These are phyloP conservation scores for Russula ochroleuca DNA, from an alignment of 768 basidiomycete species.

Conservation along the genomic window DNA sequence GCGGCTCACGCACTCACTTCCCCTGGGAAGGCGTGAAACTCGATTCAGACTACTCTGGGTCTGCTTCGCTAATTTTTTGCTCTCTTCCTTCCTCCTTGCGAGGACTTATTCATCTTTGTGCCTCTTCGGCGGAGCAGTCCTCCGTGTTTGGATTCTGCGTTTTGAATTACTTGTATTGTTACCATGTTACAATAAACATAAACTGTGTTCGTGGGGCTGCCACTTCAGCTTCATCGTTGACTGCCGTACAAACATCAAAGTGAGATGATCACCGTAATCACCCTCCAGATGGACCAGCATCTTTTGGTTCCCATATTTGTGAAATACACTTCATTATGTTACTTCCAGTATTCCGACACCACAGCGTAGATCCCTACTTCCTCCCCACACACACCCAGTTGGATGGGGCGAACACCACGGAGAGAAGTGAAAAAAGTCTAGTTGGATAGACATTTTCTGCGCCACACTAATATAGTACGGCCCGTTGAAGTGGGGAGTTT, in stretches of 20 bases:
- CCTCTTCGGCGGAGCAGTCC: neutral
- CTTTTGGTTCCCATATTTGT: neutral
- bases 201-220: neutral
- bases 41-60: constrained; percentile 71
- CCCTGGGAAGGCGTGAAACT: constrained; percentile 40
- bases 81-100: constrained; percentile 32
- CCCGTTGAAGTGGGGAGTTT: neutral
- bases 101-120: constrained; percentile 6
- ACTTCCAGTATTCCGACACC: neutral
- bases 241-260: neutral
- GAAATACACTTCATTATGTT: neutral
- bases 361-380: no score
- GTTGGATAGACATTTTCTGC: constrained; percentile 25
- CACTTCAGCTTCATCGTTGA: neutral
- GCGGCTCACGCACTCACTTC: constrained; percentile 44
- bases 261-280: neutral
- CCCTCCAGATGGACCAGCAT: neutral
- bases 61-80: constrained; percentile 44
- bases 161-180: neutral
- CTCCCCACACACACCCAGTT: constrained; percentile 14
- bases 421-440: constrained; percentile 4
- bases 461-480: neutral
- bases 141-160: neutral
- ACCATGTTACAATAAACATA: no score
- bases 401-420: constrained; percentile 5